Evolutionary conservation across 306 rosid genomes (phyloP).

Genomic region (Fagus sylvatica): DNA sequence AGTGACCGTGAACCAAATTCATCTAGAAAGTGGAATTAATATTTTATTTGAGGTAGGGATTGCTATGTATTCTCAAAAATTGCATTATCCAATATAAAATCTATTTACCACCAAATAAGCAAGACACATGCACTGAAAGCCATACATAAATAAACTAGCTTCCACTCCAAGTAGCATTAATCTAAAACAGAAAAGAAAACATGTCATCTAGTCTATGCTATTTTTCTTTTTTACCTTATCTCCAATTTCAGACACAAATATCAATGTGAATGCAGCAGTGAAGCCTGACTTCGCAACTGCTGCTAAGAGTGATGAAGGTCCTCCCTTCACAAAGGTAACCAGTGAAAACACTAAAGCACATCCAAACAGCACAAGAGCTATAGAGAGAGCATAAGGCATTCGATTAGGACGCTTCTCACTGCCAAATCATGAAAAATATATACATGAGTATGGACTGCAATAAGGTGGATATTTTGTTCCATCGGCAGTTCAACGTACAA

Average conservation of each 20-base stretch:
- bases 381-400: conserved; percentile 67
- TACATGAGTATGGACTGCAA: conserved; percentile 19
- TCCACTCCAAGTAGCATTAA: neutral
- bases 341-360: conserved; percentile 74
- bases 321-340: conserved; percentile 87
- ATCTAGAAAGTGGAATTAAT: neutral
- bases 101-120: neutral
- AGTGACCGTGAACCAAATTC: neutral
- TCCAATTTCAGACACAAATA: conserved; percentile 97
- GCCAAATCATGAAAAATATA: conserved; percentile 45
- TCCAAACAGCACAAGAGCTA: conserved; percentile 76
- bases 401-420: conserved; percentile 67
- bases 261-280: conserved; percentile 93
- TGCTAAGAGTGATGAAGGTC: conserved; percentile 67
- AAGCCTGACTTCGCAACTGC: conserved; percentile 92
- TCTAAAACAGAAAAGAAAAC: conserved; percentile 2
- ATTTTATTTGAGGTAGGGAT: neutral
- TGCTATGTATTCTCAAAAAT: neutral
- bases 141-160: neutral
- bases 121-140: neutral
- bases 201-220: conserved; percentile 6
- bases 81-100: neutral
- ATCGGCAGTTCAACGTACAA: conserved; percentile 1
- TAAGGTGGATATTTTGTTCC: conserved; percentile 7
- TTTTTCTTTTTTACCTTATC: conserved; percentile 68